A percentile compares a stretch with the other conserved stretches of the same genome.
phyloP scores from a whole-genome alignment of 148 eudicot species.

The Rhododendron mucronatum region DNA sequence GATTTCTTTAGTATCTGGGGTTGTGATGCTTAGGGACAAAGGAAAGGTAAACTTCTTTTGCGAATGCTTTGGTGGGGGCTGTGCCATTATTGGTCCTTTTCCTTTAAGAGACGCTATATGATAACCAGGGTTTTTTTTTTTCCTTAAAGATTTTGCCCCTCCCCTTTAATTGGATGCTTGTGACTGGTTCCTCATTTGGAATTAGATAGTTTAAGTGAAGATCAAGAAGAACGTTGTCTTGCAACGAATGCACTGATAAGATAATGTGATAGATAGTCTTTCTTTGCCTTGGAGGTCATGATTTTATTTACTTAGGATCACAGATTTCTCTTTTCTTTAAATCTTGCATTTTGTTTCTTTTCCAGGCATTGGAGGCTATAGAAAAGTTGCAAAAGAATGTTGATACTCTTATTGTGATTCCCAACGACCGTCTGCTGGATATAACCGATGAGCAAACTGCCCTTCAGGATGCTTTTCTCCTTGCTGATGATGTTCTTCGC shows the following conservation, averaged over 20 bases:
- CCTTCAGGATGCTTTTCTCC: slow-evolving; percentile 92
- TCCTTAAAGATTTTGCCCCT: not conserved
- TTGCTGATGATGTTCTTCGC: slow-evolving; percentile 98
- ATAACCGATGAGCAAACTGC: slow-evolving; percentile 93
- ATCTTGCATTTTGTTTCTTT: slow-evolving; percentile 12
- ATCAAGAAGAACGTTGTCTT: not conserved
- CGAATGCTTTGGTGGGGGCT: not conserved
- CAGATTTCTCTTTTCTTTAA: not conserved
- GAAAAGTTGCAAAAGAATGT: slow-evolving; percentile 94
- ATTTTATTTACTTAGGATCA: not conserved
- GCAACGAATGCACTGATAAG: not conserved
- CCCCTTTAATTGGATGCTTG: not conserved
- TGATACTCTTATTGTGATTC: slow-evolving; percentile 96
- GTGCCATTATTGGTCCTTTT: not conserved
- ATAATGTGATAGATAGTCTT: not conserved
- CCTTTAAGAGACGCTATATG: not conserved
- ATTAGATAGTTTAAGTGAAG: not conserved
- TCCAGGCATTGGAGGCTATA: slow-evolving; percentile 94
- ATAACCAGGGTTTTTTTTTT: not conserved
- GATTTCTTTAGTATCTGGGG: not conserved
- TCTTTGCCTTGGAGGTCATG: not conserved
- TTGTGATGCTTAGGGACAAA: not conserved
- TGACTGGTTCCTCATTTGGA: not conserved
- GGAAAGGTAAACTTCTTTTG: not conserved
- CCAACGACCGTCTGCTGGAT: slow-evolving; percentile 91